phyloP scores from a whole-genome alignment of 208 protist species.

The Borovskyia barvae region DNA sequence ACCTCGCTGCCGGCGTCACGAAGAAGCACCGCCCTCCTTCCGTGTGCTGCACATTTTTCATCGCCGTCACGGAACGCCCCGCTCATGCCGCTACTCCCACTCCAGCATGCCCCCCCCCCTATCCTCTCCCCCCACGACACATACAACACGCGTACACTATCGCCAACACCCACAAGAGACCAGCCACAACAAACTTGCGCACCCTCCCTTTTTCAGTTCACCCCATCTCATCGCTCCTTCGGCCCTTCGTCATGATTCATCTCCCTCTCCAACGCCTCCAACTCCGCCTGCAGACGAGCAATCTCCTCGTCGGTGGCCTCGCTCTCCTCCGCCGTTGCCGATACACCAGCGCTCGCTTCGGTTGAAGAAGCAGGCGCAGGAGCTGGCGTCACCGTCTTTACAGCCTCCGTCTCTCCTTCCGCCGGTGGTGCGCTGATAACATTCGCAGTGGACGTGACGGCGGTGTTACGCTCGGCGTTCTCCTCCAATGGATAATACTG shows the following conservation, averaged over 20 bases:
- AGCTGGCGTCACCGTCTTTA: background rate
- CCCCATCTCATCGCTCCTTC: too few species aligned
- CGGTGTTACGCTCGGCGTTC: constrained; percentile 70
- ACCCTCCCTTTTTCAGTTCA: too few species aligned
- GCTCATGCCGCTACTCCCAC: too few species aligned
- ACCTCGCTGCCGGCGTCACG: too few species aligned
- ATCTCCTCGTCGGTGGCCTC: constrained; percentile 62
- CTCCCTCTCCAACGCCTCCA: constrained; percentile 70
- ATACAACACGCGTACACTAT: too few species aligned
- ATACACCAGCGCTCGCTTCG: background rate
- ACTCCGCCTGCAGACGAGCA: constrained; percentile 78
- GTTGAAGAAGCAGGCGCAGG: background rate
- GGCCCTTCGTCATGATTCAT: constrained; percentile 12
- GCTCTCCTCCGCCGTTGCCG: constrained; percentile 2
- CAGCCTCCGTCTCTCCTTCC: background rate
- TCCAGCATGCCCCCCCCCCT: too few species aligned
- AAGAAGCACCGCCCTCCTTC: too few species aligned
- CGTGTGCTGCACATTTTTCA: too few species aligned
- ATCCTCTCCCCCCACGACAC: too few species aligned
- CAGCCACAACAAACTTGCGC: too few species aligned
- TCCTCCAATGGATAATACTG: constrained; percentile 83
- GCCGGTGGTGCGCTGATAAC: background rate
- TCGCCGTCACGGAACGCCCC: too few species aligned
- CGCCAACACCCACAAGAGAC: too few species aligned
- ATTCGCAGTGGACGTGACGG: background rate